A percentile compares a stretch with the other conserved stretches of the same genome.
These are phyloP conservation scores for Grosmannia clavigera DNA, from an alignment of 2,329 filamentous ascomycete species.

Conservation along the genomic window DNA sequence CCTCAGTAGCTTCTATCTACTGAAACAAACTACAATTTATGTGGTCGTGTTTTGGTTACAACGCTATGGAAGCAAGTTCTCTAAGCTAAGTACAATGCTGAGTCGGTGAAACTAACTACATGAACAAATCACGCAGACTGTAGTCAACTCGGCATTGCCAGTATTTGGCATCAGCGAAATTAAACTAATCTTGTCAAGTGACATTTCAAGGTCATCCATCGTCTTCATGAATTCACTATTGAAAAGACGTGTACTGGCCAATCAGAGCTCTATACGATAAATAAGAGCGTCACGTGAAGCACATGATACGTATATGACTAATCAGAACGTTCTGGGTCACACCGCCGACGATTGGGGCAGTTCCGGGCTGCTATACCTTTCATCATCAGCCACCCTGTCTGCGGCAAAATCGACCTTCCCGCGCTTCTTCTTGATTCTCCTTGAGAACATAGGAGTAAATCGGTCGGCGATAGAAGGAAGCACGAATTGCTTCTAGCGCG, in stretches of 20 bases:
- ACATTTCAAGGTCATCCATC: too few relatives aligned
- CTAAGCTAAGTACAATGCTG: too few relatives aligned
- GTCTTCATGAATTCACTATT: too few relatives aligned
- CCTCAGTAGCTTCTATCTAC: too few relatives aligned
- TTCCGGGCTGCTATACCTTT: background rate
- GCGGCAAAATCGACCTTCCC: background rate
- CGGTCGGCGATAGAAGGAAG: background rate
- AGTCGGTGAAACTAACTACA: too few relatives aligned
- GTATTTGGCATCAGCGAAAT: background rate
- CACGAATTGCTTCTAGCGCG: background rate
- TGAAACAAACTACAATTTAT: too few relatives aligned
- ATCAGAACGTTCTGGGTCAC: background rate
- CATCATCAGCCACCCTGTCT: background rate
- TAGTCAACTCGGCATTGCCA: background rate
- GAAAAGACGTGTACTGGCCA: background rate
- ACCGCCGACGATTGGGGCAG: background rate
- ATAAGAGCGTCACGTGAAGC: background rate
- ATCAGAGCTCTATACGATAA: background rate
- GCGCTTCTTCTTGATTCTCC: background rate
- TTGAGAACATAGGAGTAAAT: background rate
- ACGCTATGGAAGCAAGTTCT: too few relatives aligned
- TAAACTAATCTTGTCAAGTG: too few relatives aligned
- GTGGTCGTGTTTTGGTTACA: too few relatives aligned
- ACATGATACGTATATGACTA: background rate
- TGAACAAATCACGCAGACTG: too few relatives aligned